Evolutionary conservation across 2,329 filamentous ascomycete genomes (phyloP).

Genomic region (Plectosphaerella plurivora): DNA sequence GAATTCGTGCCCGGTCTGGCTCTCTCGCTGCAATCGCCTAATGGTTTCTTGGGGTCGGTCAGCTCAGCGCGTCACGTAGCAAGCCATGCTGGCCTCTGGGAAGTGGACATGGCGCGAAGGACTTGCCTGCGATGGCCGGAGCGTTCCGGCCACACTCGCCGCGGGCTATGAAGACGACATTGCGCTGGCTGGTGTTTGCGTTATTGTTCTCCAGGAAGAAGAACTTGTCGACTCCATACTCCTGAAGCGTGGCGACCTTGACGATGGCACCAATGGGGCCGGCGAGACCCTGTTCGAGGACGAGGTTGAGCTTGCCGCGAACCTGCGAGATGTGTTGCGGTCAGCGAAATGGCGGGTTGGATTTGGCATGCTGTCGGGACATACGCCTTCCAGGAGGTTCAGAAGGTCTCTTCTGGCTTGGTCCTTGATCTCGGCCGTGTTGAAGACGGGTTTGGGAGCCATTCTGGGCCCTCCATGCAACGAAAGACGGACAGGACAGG

Average conservation of each 20-base stretch:
- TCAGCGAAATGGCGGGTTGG: slow-evolving; percentile 4
- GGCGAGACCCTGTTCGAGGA: slow-evolving; percentile 86
- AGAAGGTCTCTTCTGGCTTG: slow-evolving; percentile 86
- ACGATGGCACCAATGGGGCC: slow-evolving; percentile 87
- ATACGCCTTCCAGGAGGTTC: slow-evolving; percentile 89
- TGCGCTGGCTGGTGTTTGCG: slow-evolving; percentile 88
- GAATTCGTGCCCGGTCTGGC: slow-evolving; percentile 89
- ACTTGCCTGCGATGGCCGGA: slow-evolving; percentile 76
- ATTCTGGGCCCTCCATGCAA: slow-evolving; percentile 54
- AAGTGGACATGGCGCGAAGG: neutral
- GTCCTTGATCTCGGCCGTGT: slow-evolving; percentile 70
- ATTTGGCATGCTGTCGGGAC: slow-evolving; percentile 40
- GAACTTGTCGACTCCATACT: slow-evolving; percentile 96
- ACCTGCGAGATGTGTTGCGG: slow-evolving; percentile 52
- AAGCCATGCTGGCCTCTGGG: too few relatives aligned
- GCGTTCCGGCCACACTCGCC: slow-evolving; percentile 85
- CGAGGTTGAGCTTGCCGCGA: slow-evolving; percentile 96
- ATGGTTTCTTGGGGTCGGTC: slow-evolving; percentile 66
- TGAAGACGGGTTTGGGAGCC: slow-evolving; percentile 68
- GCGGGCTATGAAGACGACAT: slow-evolving; percentile 88
- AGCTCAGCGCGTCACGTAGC: neutral
- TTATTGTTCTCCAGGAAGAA: slow-evolving; percentile 97
- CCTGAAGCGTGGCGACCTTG: slow-evolving; percentile 91
- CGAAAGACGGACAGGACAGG: slow-evolving; percentile 1
- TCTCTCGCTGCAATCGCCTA: slow-evolving; percentile 81